Base-by-base conservation (phyloP, 2,329 filamentous ascomycete species). In the Scorias spongiosa region DNA sequence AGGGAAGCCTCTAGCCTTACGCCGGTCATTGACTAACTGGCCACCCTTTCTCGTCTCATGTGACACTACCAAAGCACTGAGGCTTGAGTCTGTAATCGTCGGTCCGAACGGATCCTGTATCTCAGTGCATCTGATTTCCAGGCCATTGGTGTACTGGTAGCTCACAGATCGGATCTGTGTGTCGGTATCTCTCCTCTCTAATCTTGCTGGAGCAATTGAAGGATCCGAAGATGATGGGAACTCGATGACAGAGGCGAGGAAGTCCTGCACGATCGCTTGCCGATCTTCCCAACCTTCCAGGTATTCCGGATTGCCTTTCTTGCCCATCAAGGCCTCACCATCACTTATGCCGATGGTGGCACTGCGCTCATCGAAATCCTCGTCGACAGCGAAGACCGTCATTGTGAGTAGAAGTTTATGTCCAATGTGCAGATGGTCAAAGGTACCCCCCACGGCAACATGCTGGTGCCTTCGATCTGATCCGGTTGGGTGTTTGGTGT, bases 341-440 rank as follows among this genome's bases (percentile, higher is more conserved):
- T 84, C 87, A 0, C 91, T 93, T 51, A 98, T 83, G 10, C 91
- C 91, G 37, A 95, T 72, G 14, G 87, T 81, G 48, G 93, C 73
- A 10, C 71, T 71, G 48, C 75, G 74, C 17, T 60, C 53, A 8
- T 41, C 39, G 8, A 55, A 47, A 12, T 41, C 41, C 1, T 45
- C 20, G 46, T 76, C 74, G 45, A 83, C 70, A 12, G 86, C 72
- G 44, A 95, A 75, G 0, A 80, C 76, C 0, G 83, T 84, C 48
- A 88, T 88, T n/a, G 88, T 87, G 15, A 98, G 75, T 15, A 98
- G 74, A n/a, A 96, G 71, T 65, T 96, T 98, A 67, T 98, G 91
- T 5, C 91, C 91, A 3, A 84, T 80, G 59, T 98, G 91, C 17
- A 98, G 74, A 63, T 96, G 87, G 61, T 98, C 91, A 64, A 96